Conservation (phyloP, 352 stramenopile genomes). For the Pythium folliculosum region DNA sequence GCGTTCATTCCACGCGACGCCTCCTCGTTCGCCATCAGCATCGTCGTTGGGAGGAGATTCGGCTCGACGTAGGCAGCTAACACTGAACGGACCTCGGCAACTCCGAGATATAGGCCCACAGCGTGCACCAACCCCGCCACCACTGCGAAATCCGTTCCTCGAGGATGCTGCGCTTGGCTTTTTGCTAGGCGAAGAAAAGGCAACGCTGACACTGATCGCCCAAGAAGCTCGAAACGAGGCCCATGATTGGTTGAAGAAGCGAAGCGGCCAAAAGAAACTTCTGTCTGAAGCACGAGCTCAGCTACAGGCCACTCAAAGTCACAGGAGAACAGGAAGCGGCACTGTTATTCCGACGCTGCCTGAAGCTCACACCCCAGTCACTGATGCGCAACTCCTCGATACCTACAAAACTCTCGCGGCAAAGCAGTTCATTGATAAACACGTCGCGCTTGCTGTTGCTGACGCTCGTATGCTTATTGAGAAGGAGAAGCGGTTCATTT, state of each 20-base stretch:
- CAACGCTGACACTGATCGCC: slow-evolving; percentile 67
- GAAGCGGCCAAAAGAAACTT: slow-evolving; percentile 76
- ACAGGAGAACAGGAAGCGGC: slow-evolving; percentile 48
- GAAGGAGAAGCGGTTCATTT: slow-evolving; percentile 63
- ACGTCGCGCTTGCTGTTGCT: slow-evolving; percentile 62
- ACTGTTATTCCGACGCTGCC: slow-evolving; percentile 31
- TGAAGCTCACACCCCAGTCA: slow-evolving; percentile 15
- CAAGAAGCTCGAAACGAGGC: slow-evolving; percentile 66
- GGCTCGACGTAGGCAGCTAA: neutral
- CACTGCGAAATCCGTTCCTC: slow-evolving; percentile 12
- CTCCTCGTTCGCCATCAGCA: slow-evolving; percentile 15
- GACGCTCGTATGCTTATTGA: slow-evolving; percentile 72
- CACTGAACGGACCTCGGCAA: neutral
- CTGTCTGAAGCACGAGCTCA: slow-evolving; percentile 64
- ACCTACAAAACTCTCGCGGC: slow-evolving; percentile 51
- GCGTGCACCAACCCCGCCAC: neutral
- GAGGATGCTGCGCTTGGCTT: slow-evolving; percentile 39
- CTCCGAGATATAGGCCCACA: slow-evolving; percentile 3
- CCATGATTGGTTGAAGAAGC: slow-evolving; percentile 71
- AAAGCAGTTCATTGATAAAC: slow-evolving; percentile 76
- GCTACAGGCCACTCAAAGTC: slow-evolving; percentile 47
- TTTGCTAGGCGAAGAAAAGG: slow-evolving; percentile 58
- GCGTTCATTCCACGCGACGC: slow-evolving; percentile 3
- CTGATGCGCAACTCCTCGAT: slow-evolving; percentile 46
- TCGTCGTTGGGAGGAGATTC: slow-evolving; percentile 1